Base-by-base conservation (phyloP, 306 rosid genomes). In the Hylodesmum podocarpum region DNA sequence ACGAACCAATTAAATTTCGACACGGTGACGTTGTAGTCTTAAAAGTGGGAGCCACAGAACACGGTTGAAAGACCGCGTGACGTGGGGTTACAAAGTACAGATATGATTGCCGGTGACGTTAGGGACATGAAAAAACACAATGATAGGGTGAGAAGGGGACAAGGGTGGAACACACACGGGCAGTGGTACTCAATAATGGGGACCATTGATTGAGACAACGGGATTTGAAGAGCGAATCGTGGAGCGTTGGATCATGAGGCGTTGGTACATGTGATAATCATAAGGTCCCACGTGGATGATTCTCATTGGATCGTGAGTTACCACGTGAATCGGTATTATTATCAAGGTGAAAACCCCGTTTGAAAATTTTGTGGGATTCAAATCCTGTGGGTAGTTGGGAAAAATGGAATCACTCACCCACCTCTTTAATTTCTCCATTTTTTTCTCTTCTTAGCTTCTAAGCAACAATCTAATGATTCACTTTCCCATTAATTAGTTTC, bases 141-240 rank as follows among this genome's bases (percentile, higher is more conserved):
- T 84, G 97, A 57, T 50, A 12, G 44, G 50, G 37, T 50, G 27
- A 70, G 63, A 61, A 47, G 88, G 89, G 81, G 85, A 87, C 97
- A 89, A 13, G 0, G 29, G 63, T 18, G 76, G 66, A 82, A 84
- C 93, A 85, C 15, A 44, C 25, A 77, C 76, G 67, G 83, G 70
- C 81, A 33, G 66, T 14, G 46, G 57, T 43, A 72, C 36, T 83
- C 72, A 84, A 76, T 65, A 83, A 47, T 36, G 44, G 67, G 82
- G 93, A 88, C 90, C 80, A 51, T 8, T 4, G 90, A 86, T 86
- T 47, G n/a, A 9, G 43, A n/a, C 63, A 63, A 9, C 27, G 44
- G 62, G 66, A 40, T 65, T 8, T 63, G 21, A 5, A 57, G 69
- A 28, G 61, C 57, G 73, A 75, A 75, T 77, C 73, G 4, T 15